Evolutionary conservation across 352 stramenopile genomes (phyloP).

Genomic region (Phytophthora fragariae): DNA sequence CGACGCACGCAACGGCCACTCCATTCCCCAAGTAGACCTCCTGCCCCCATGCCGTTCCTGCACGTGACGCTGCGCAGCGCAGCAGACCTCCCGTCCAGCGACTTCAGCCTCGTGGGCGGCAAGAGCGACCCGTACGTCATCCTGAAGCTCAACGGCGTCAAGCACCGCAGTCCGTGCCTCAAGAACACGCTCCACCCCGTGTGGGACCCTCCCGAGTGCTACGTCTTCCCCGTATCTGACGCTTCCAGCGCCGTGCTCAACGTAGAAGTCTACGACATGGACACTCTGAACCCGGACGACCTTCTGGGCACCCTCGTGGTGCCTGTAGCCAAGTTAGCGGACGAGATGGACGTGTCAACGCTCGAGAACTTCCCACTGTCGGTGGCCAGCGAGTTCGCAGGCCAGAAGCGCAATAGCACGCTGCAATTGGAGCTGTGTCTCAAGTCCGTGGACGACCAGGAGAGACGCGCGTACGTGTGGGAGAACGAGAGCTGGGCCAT

Average conservation of each 20-base stretch:
- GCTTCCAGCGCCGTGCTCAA: constrained; percentile 51
- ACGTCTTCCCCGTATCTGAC: constrained; percentile 64
- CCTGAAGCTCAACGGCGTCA: constrained; percentile 55
- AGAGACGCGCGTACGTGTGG: constrained; percentile 57
- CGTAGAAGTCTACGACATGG: constrained; percentile 73
- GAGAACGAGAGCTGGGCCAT: constrained; percentile 74
- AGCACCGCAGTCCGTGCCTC: constrained; percentile 66
- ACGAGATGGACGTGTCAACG: constrained; percentile 50
- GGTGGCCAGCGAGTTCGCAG: constrained; percentile 47
- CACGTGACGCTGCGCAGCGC: constrained; percentile 57
- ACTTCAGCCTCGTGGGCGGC: constrained; percentile 61
- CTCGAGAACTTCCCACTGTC: constrained; percentile 64
- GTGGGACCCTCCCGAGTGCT: constrained; percentile 68
- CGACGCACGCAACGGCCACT: neutral
- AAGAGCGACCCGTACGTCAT: constrained; percentile 85
- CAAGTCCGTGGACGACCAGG: constrained; percentile 43
- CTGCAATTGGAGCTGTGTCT: constrained; percentile 69
- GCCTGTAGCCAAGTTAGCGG: constrained; percentile 56
- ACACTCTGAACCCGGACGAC: constrained; percentile 70
- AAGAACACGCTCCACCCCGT: constrained; percentile 73
- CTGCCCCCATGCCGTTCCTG: constrained; percentile 53
- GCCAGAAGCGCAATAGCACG: constrained; percentile 56
- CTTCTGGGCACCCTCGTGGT: constrained; percentile 65
- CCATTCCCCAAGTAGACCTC: constrained; percentile 19
- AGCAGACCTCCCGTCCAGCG: constrained; percentile 63